Base-by-base conservation (phyloP, 2,329 filamentous ascomycete species). In the Diaporthe nobilis region DNA sequence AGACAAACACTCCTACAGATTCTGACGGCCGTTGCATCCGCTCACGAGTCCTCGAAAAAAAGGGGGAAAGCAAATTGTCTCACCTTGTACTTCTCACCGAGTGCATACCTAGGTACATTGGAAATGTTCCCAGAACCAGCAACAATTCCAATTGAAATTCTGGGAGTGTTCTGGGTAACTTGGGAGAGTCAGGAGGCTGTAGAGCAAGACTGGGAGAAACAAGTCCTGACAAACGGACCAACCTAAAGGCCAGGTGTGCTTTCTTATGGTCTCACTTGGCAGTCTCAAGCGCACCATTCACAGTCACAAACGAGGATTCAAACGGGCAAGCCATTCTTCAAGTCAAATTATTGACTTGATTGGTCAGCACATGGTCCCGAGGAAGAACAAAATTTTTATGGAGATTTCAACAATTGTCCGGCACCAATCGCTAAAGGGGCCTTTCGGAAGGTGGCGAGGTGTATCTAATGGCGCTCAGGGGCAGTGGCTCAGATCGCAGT, bases 1-100 rank as follows among this genome's bases (percentile, higher is more conserved):
- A 73, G 71, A 73, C 71, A 73, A 55, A 28, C 34, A 34, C 42
- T 72, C 55, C 47, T 68, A 28, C 65, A 31, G 34, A 68, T 37
- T n/a, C 42, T 68, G 65, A 68, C 47, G 34, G 65, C 47, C 47
- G 65, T 39, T 53, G 47, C 47, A 13, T 20, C 47, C 65, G 10
- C n/a, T n/a, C 31, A 20, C 65, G 4, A 28, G 17, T 5, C 13
- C 34, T 13, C 63, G 13, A 51, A 12, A 25, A 51, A 51, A 39
- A 12, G 28, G 44, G 44, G 13, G 3, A n/a, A 37, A 17, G 22
- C 5, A 5, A 10, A 9, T 13, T 31, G 42, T 51, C 31, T 25
- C 13, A 34, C 12, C 15, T 4, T 53, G 47, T n/a, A 49, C 5
- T 17, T 13, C 25, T 34, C 20, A 44, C 44, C 31, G n/a, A 25